Conservation (phyloP, 208 protist genomes). For the Naegleria lovaniensis region DNA sequence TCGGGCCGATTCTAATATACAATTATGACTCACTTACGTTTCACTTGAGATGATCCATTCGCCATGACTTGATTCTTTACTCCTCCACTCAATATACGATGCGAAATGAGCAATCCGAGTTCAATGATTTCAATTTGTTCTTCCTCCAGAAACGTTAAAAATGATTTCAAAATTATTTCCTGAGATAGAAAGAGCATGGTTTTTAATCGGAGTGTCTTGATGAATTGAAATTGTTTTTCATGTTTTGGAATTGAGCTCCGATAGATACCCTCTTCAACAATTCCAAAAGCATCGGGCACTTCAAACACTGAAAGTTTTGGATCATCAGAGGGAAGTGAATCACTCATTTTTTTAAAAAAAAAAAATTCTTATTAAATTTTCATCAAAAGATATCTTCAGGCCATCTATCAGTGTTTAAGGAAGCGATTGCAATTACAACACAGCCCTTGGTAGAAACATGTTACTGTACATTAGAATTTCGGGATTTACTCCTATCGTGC, state of each 20-base stretch:
- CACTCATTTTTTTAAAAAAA: background rate
- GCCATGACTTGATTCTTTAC: background rate
- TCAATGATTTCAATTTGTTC: background rate
- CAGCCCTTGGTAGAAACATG: background rate
- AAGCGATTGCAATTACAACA: too few species aligned
- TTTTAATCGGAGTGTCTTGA: background rate
- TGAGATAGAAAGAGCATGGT: slow-evolving; percentile 14
- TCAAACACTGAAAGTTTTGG: background rate
- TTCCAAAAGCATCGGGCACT: background rate
- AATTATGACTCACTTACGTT: too few species aligned
- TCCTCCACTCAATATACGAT: background rate
- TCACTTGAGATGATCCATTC: too few species aligned
- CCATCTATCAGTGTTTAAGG: too few species aligned
- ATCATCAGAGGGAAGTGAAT: background rate
- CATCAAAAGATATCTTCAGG: too few species aligned
- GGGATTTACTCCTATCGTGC: background rate
- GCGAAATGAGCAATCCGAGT: background rate
- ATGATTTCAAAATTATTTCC: slow-evolving; percentile 7
- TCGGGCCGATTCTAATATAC: too few species aligned
- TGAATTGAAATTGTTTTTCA: background rate
- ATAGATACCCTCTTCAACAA: background rate
- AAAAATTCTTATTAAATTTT: too few species aligned
- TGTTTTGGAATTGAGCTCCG: background rate
- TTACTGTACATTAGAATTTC: background rate
- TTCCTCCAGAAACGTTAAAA: background rate